Base-by-base conservation (phyloP, 1,284 basidiomycete species). In the Mrakiaceae sp. region DNA sequence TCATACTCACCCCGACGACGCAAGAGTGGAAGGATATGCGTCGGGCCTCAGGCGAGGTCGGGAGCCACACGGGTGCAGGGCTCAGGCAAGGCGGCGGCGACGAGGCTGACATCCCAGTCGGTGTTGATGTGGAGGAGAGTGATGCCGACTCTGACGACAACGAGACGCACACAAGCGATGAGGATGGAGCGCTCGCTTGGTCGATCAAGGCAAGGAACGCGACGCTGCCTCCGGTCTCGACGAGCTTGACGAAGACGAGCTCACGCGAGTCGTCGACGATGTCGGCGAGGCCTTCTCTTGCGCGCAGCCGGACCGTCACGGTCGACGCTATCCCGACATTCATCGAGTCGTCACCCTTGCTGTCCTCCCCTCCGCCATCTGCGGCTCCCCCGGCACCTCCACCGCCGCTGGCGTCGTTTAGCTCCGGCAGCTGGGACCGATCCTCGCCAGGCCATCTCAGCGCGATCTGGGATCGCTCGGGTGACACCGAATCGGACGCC, bases 1-100 rank as follows among this genome's bases (percentile, higher is more conserved):
- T 78, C 47, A 73, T 78, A n/a, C 71, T 78, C 9, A 78, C 77
- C 3, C 77, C 77, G 14, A 78, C 77, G 5, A 78, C 77, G 0
- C 74, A 77, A 57, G 76, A 76, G 63, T 78, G 77, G 76, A 68
- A 69, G 54, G 68, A 69, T 43, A 67, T 70, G 46, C 68, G 68
- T 27, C 27, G 27, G 27, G 27, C 27, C 27, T 27, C 27, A 27
- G 27, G 27, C 27, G 27, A 27, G 27, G 27, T 27, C 27, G 27
- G 27, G 27, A 27, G 27, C 27, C 27, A 27, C 27, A 27, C 2
- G 27, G 27, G 27, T 27, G 2, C 27, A 27, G 27, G 27, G 27
- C 27, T 27, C 27, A 27, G 27, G 27, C 27, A 27, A 27, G 27
- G 27, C 27, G 27, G 27, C 27, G 27, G 27, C 27, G 27, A 27